These are phyloP conservation scores for Tuber calosporum DNA, from an alignment of 495 filamentous ascomycete genomes.

Conservation along the genomic window DNA sequence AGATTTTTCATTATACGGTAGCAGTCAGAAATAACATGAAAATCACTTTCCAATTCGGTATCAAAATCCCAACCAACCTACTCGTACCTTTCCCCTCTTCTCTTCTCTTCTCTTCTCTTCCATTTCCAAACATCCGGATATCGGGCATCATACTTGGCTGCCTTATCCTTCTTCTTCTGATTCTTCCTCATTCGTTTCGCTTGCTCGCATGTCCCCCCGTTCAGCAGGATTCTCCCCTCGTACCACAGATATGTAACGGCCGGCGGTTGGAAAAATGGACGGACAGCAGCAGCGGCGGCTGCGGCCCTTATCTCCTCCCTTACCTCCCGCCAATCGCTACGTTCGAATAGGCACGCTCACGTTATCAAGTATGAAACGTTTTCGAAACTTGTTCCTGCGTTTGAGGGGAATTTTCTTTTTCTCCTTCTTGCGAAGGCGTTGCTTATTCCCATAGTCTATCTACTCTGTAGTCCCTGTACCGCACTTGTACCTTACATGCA, in stretches of 20 bases:
- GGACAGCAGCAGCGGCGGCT: too few relatives aligned
- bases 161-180: too few relatives aligned
- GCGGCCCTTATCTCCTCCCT: not conserved
- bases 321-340: too few relatives aligned
- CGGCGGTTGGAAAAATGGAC: not conserved
- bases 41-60: not conserved
- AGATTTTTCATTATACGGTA: too few relatives aligned
- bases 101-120: not conserved
- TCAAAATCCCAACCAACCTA: not conserved
- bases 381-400: conserved; percentile 1
- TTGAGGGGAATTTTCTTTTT: not conserved
- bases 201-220: not conserved
- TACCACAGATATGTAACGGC: not conserved
- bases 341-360: not conserved
- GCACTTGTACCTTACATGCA: not conserved
- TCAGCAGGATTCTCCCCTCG: not conserved
- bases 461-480: too few relatives aligned
- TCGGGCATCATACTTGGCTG: not conserved
- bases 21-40: not conserved
- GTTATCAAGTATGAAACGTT: not conserved
- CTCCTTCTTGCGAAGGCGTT: not conserved
- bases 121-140: not conserved
- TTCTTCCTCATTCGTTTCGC: not conserved
- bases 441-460: too few relatives aligned
- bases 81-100: not conserved